These are phyloP conservation scores for Colletotrichum aenigma DNA, from an alignment of 2,329 filamentous ascomycete species.

Conservation along the genomic window DNA sequence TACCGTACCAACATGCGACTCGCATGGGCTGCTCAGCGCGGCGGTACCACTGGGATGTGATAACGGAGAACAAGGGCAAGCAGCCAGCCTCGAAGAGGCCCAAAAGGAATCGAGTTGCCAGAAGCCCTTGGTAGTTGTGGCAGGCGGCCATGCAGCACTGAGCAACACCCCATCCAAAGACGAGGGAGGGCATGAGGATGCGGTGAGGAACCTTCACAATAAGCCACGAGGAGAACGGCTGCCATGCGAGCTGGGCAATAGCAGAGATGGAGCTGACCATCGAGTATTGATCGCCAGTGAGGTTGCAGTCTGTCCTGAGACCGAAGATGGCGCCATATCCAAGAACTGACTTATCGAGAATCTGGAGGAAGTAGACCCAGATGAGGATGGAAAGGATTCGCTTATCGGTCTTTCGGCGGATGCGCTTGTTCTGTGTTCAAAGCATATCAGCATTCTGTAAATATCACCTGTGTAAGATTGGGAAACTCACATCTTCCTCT, in stretches of 20 bases:
- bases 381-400: conserved; percentile 59
- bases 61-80: conserved; percentile 49
- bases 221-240: conserved; percentile 62
- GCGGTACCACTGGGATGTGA: conserved; percentile 53
- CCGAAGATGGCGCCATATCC: conserved; percentile 64
- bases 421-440: conserved; percentile 50
- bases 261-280: conserved; percentile 61
- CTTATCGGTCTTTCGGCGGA: conserved; percentile 65
- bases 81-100: conserved; percentile 29
- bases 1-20: conserved; percentile 70
- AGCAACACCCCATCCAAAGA: conserved; percentile 48
- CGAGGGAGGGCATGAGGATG: conserved; percentile 58
- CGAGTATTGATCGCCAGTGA: conserved; percentile 60
- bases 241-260: conserved; percentile 65
- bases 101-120: conserved; percentile 25
- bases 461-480: neutral
- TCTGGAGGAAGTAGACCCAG: conserved; percentile 64
- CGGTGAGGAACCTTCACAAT: conserved; percentile 66
- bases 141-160: conserved; percentile 37
- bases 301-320: conserved; percentile 50
- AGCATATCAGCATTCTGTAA: neutral
- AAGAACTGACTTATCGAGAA: conserved; percentile 63
- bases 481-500: conserved; percentile 35
- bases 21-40: conserved; percentile 64
- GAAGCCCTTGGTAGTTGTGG: conserved; percentile 20